Base-by-base conservation (phyloP, 1,139 yeast genomes). In the Yamadazyma spencermartinsiae region DNA sequence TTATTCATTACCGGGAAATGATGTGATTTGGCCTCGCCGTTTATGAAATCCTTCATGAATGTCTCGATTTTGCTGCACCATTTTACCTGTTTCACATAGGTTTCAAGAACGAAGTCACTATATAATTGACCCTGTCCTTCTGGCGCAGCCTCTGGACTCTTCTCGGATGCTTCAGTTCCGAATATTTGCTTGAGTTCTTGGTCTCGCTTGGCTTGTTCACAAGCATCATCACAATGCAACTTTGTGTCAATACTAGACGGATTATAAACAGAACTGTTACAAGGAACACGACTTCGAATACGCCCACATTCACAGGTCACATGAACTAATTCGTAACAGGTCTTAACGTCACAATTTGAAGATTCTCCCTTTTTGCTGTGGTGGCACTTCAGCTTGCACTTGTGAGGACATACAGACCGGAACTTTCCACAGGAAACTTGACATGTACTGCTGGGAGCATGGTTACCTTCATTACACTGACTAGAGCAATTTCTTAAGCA, bases 1-100 rank as follows among this genome's bases (percentile, higher is more conserved):
- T 70, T 57, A 37, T 65, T 69, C 95, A 89, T 87, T 12, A 90
- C 82, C 15, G 82, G 80, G 61, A 89, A 86, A 55, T 80, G 81
- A 46, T 76, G 63, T 0, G 73, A 37, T 35, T 46, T 47, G 24
- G 42, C 46, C 3, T 60, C 59, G 19, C 66, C 63, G 7, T 54
- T 52, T 31, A 82, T 67, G 43, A 87, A 77, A 7, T 67, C 61
- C 14, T 71, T 60, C 33, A 87, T 58, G 19, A 70, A 62, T 1
- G 54, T 51, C 58, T 86, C 95, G 33, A 86, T 74, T 40, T 75
- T 71, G 4, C 59, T 49, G 57, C 92, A 82, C 94, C 95, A 86
- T 13, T 60, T 63, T 8, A 55, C 60, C 54, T 86, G 92, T 42
- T 67, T 68, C 11, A 61, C 52, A 52, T 63, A 82, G 1, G 74